Percentiles rank a stretch among this genome's conserved stretches.
Conservation (phyloP, 106 monocot genomes). For the Allium sativum region DNA sequence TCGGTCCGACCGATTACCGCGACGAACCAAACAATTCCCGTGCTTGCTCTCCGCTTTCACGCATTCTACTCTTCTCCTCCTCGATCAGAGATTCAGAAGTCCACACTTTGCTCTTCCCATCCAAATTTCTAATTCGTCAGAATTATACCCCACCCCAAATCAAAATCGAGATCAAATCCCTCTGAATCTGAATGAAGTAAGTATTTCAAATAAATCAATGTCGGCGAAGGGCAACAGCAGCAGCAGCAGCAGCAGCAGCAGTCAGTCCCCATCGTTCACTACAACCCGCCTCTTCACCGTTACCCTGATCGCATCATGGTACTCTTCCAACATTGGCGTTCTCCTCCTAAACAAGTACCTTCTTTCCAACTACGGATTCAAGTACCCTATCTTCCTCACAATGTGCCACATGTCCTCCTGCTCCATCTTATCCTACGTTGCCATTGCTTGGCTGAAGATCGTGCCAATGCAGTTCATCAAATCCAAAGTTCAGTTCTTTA, state of each 20-base stretch:
- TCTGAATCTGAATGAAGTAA: too few relatives aligned
- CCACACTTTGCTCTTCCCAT: too few relatives aligned
- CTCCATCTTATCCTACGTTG: conserved; percentile 30
- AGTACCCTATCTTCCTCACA: conserved; percentile 40
- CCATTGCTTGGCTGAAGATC: conserved; percentile 21
- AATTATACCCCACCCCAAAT: too few relatives aligned
- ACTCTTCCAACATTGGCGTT: conserved; percentile 35
- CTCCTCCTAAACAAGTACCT: conserved; percentile 42
- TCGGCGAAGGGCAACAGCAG: too few relatives aligned
- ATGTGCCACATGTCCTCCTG: conserved; percentile 41
- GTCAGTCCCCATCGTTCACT: neutral
- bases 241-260: neutral
- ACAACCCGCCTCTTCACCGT: conserved; percentile 20
- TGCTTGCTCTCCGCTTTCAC: too few relatives aligned
- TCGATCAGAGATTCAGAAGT: too few relatives aligned
- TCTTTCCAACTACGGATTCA: conserved; percentile 33
- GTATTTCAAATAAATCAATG: too few relatives aligned
- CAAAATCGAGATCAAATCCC: too few relatives aligned
- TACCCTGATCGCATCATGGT: conserved; percentile 21
- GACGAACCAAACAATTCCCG: too few relatives aligned
- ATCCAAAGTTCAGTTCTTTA: conserved; percentile 15
- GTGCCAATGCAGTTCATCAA: conserved; percentile 22
- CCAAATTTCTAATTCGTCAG: too few relatives aligned
- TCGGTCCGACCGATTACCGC: too few relatives aligned
- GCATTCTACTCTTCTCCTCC: too few relatives aligned